A percentile compares a stretch with the other conserved stretches of the same genome.
These are phyloP conservation scores for Echria macrotheca DNA, from an alignment of 495 filamentous ascomycete genomes.

Conservation along the genomic window DNA sequence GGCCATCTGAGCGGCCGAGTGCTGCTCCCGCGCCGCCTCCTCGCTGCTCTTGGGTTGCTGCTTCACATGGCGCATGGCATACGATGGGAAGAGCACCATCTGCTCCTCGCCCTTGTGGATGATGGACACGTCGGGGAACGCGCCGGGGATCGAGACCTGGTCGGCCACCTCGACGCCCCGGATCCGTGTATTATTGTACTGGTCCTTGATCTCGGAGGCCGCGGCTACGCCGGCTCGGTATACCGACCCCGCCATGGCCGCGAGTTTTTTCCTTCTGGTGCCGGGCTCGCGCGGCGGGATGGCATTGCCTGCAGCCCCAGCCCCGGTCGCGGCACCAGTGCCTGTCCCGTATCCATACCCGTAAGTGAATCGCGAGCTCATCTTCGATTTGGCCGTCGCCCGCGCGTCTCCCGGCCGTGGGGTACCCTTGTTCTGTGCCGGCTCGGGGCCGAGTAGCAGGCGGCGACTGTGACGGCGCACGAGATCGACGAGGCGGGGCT, in stretches of 20 bases:
- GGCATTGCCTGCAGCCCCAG: constrained; percentile 6
- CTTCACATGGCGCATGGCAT: constrained; percentile 67
- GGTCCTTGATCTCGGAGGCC: constrained; percentile 85
- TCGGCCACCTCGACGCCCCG: constrained; percentile 46
- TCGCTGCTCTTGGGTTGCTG: constrained; percentile 14
- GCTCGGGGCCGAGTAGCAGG: too few species aligned
- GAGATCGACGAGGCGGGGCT: constrained; percentile 47
- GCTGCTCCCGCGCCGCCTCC: constrained; percentile 3
- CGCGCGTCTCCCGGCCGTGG: background rate
- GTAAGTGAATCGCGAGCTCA: constrained; percentile 6
- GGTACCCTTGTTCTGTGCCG: constrained; percentile 36
- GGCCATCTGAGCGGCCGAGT: constrained; percentile 11
- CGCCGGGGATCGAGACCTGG: constrained; percentile 57
- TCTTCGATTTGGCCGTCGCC: background rate
- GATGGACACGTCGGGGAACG: constrained; percentile 77
- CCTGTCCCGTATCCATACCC: constrained; percentile 15
- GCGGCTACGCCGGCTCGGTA: constrained; percentile 72
- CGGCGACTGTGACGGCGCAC: too few species aligned
- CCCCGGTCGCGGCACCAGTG: constrained; percentile 22
- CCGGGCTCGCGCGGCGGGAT: constrained; percentile 53
- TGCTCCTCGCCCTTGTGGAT: constrained; percentile 77
- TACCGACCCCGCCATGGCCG: constrained; percentile 44
- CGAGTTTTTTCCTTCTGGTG: constrained; percentile 69
- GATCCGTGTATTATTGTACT: constrained; percentile 70
- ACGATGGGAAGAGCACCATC: constrained; percentile 90